Evolutionary conservation across 805 yeast species (phyloP).

Genomic region (Nakazawaea sp.): DNA sequence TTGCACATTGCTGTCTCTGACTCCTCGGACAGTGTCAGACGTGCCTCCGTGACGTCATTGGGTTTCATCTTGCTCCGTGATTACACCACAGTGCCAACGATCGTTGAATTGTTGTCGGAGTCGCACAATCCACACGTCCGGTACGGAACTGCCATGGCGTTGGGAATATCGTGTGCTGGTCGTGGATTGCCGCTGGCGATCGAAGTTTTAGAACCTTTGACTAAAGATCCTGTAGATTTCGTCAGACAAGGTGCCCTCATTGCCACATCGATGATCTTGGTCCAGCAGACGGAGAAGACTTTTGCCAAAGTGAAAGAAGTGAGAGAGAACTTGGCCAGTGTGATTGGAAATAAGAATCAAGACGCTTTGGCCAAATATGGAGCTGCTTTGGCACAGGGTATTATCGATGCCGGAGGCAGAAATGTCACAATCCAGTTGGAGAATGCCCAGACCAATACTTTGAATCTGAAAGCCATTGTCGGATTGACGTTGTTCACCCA

Average conservation of each 20-base stretch:
- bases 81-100: conserved; percentile 88
- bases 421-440: conserved; percentile 92
- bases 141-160: conserved; percentile 95
- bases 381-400: conserved; percentile 95
- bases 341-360: conserved; percentile 84
- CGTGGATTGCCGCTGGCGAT: conserved; percentile 83
- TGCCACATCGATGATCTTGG: conserved; percentile 84
- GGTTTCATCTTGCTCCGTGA: conserved; percentile 91
- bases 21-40: conserved; percentile 91
- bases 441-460: conserved; percentile 80
- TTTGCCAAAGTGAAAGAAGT: conserved; percentile 75
- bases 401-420: conserved; percentile 97
- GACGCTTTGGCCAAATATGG: conserved; percentile 98
- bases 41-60: conserved; percentile 88
- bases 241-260: conserved; percentile 97
- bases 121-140: conserved; percentile 98
- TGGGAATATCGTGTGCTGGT: conserved; percentile 97
- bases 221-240: conserved; percentile 92
- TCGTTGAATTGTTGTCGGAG: conserved; percentile 87
- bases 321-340: conserved; percentile 65
- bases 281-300: conserved; percentile 79
- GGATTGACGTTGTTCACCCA: conserved; percentile 88
- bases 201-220: conserved; percentile 86
- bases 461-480: conserved; percentile 86
- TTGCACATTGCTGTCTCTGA: conserved; percentile 95